phyloP scores from a whole-genome alignment of 257 asterid species.

The Henckelia pumila region DNA sequence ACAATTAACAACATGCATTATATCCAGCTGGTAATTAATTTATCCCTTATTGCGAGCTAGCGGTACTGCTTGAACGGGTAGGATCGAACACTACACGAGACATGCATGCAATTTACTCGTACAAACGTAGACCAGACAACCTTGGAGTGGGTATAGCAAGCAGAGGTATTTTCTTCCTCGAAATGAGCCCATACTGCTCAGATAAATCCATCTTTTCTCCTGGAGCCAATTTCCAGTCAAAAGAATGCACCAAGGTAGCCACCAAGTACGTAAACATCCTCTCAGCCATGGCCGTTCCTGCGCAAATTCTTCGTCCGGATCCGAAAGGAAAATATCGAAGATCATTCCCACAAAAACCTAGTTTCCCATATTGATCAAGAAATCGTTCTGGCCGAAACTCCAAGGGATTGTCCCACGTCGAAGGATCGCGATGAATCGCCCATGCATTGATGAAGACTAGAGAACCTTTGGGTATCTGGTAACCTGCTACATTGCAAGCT shows the following conservation, averaged over 20 bases:
- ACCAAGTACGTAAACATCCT: constrained; percentile 42
- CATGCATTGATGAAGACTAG: constrained; percentile 64
- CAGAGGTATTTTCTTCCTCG: constrained; percentile 56
- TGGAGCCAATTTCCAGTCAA: constrained; percentile 58
- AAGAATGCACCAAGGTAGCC: constrained; percentile 69
- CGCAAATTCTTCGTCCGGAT: constrained; percentile 43
- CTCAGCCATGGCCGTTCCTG: constrained; percentile 41
- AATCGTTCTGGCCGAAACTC: constrained; percentile 66
- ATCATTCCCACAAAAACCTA: constrained; percentile 38
- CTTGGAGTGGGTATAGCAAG: constrained; percentile 65
- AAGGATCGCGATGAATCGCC: constrained; percentile 63
- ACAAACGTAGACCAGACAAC: constrained; percentile 38
- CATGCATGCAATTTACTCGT: too few species aligned
- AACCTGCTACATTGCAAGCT: constrained; percentile 47
- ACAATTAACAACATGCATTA: too few species aligned
- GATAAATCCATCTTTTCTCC: constrained; percentile 48
- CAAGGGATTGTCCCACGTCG: constrained; percentile 53
- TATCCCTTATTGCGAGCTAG: too few species aligned
- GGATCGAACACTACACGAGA: too few species aligned
- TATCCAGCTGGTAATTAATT: too few species aligned
- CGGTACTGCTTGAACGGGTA: too few species aligned
- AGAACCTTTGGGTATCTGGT: constrained; percentile 51
- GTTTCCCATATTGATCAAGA: constrained; percentile 21
- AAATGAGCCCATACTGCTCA: constrained; percentile 72
- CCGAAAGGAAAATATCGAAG: constrained; percentile 40